A percentile compares a stretch with the other conserved stretches of the same genome.
These are phyloP conservation scores for Pythium phragmitis DNA, from an alignment of 352 stramenopile species.

Conservation along the genomic window DNA sequence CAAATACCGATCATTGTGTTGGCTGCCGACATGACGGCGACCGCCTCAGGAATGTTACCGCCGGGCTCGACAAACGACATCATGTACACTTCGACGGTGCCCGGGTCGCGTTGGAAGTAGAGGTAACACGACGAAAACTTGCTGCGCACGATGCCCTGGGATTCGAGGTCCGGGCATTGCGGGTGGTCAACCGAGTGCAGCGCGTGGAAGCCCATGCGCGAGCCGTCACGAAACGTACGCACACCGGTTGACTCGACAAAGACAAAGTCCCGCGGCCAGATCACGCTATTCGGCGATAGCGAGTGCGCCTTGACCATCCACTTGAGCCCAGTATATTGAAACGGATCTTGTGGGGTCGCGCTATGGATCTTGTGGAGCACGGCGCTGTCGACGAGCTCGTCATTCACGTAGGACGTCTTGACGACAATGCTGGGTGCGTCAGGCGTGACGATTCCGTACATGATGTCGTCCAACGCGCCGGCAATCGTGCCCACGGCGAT, in stretches of 20 bases:
- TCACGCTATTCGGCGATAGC: slow-evolving; percentile 9
- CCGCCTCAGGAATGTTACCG: slow-evolving; percentile 17
- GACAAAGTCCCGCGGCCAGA: slow-evolving; percentile 28
- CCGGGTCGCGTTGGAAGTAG: slow-evolving; percentile 28
- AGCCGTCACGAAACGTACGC: slow-evolving; percentile 21
- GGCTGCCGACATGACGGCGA: slow-evolving; percentile 27
- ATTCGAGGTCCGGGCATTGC: slow-evolving; percentile 21
- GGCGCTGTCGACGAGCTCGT: slow-evolving; percentile 49
- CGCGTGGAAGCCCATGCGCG: slow-evolving; percentile 44
- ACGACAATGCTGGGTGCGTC: slow-evolving; percentile 22
- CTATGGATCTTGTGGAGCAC: slow-evolving; percentile 45
- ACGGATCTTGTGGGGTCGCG: slow-evolving; percentile 30
- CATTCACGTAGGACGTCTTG: slow-evolving; percentile 42
- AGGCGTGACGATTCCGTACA: slow-evolving; percentile 48
- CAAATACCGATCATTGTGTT: slow-evolving; percentile 32
- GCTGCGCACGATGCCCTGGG: slow-evolving; percentile 26
- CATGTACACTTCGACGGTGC: slow-evolving; percentile 40
- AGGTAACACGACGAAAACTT: slow-evolving; percentile 39
- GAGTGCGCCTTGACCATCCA: slow-evolving; percentile 26
- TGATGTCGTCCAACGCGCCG: slow-evolving; percentile 29
- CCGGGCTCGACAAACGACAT: slow-evolving; percentile 31
- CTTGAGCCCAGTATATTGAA: slow-evolving; percentile 28
- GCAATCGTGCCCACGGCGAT: slow-evolving; percentile 28
- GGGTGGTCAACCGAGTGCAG: slow-evolving; percentile 43
- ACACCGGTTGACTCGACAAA: slow-evolving; percentile 24